Base-by-base conservation (phyloP, 2,329 filamentous ascomycete species). In the Exophiala bonariae region DNA sequence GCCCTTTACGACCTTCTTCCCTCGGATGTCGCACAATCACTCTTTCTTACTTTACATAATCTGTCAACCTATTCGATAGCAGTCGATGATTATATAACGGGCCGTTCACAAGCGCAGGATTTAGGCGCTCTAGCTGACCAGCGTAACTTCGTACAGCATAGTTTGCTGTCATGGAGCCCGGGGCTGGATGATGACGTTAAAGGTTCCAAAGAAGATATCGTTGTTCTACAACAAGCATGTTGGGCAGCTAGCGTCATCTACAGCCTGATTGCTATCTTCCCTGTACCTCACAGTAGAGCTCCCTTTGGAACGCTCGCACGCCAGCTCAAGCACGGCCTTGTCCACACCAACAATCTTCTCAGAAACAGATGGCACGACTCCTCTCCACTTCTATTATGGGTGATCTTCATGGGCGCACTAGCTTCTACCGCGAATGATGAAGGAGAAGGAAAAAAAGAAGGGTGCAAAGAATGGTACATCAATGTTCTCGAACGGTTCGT, bases 381-480 rank as follows among this genome's bases (percentile, higher is more conserved):
- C n/a, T 14, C 42, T 7, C 55, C 54, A 20, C 49, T 61, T 14
- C 49, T 70, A 2, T 41, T 70, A 8, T 71, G 69, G 69, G 54
- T 65, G 5, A 49, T 69, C 6, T 58, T 59, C 1, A 56, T 71
- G 4, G 68, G 66, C 2, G 66, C 64, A 4, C 67, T 72, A n/a
- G n/a, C n/a, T n/a, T n/a, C n/a, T n/a, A n/a, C n/a, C n/a, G n/a
- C n/a, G n/a, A n/a, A n/a, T n/a, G n/a, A n/a, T n/a, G n/a, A n/a
- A n/a, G n/a, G n/a, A n/a, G n/a, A n/a, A n/a, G n/a, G n/a, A n/a
- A n/a, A n/a, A n/a, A n/a, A n/a, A n/a, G n/a, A n/a, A n/a, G n/a
- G n/a, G n/a, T n/a, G n/a, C n/a, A n/a, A n/a, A n/a, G n/a, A n/a
- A 2, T 71, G 64, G 63, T 72, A 64, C 39, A 59, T 62, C 7